Base-by-base conservation (phyloP, 2,329 filamentous ascomycete genomes). In the Shiraia sp. region DNA sequence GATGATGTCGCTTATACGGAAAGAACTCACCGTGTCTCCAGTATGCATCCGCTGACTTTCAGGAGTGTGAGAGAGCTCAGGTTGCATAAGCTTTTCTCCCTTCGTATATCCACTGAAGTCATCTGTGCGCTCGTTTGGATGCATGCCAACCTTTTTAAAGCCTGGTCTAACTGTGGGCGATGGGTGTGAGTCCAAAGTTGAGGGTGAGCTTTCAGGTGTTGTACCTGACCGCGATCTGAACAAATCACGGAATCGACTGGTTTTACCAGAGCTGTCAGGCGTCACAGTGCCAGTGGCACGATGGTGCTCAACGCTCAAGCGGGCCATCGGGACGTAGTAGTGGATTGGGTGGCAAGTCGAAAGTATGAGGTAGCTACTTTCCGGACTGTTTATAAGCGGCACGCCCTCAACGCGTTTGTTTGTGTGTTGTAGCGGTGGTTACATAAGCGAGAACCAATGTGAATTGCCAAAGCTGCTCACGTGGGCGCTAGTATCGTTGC, bases 291-390 rank as follows among this genome's bases (percentile, higher is more conserved):
- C 26, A 10, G 41, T 43, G 37, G 22, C 31, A 53, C 39, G 38
- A 32, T 36, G 37, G 28, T 40, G 45, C 15, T 45, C 40, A 4
- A 12, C 40, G 13, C 44, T 46, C 12, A 53, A 47, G 14, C 42
- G 46, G 10, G 47, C 46, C 47, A 53, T 53, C 2, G 30, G 9
- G 24, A 3, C 6, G 13, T 10, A 22, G 12, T 23, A 16, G 29
- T 3, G 16, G 14, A 16, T 19, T 10, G 16, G 9, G n/a, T 12
- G 24, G 25, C 12, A 14, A 4, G 10, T n/a, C n/a, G n/a, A n/a
- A n/a, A n/a, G n/a, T n/a, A n/a, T n/a, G n/a, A n/a, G n/a, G n/a
- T n/a, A n/a, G n/a, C n/a, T n/a, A n/a, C n/a, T n/a, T 9, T 10
- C 2, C 4, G 10, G 27, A 10, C 10, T 13, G 14, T n/a, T 31